phyloP scores from a whole-genome alignment of 805 yeast species.

The Ogataea nakhonphanomensis region DNA sequence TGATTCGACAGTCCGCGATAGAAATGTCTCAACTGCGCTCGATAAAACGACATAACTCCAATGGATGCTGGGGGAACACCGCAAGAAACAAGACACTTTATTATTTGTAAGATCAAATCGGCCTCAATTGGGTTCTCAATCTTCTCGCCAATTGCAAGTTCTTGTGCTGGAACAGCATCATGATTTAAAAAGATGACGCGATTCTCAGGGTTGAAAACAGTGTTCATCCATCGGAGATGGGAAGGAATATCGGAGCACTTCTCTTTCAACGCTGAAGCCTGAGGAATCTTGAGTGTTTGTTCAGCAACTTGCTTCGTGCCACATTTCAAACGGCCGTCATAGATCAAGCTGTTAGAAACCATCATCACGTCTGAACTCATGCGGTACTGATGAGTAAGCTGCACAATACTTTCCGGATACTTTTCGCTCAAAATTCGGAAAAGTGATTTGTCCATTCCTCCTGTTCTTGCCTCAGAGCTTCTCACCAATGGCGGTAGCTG shows the following conservation, averaged over 20 bases:
- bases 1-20: constrained; percentile 28
- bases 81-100: constrained; percentile 50
- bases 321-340: constrained; percentile 71
- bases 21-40: constrained; percentile 69
- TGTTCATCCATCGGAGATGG: constrained; percentile 49
- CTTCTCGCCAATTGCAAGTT: constrained; percentile 57
- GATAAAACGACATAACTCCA: constrained; percentile 87
- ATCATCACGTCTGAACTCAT: constrained; percentile 90
- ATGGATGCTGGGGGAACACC: constrained; percentile 61
- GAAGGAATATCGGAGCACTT: constrained; percentile 9
- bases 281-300: constrained; percentile 51
- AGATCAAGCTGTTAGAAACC: constrained; percentile 74
- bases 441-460: constrained; percentile 70
- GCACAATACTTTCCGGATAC: constrained; percentile 73
- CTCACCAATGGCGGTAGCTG: constrained; percentile 89
- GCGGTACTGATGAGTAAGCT: constrained; percentile 79
- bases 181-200: constrained; percentile 79
- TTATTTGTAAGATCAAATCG: constrained; percentile 55
- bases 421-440: constrained; percentile 70
- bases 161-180: constrained; percentile 61
- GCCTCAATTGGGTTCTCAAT: constrained; percentile 75
- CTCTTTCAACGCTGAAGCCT: constrained; percentile 27
- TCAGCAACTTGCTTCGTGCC: constrained; percentile 64
- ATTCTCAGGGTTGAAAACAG: constrained; percentile 49
- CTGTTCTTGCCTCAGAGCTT: constrained; percentile 58